Evolutionary conservation across 257 asterid genomes (phyloP).

Genomic region (Datura wrightii): DNA sequence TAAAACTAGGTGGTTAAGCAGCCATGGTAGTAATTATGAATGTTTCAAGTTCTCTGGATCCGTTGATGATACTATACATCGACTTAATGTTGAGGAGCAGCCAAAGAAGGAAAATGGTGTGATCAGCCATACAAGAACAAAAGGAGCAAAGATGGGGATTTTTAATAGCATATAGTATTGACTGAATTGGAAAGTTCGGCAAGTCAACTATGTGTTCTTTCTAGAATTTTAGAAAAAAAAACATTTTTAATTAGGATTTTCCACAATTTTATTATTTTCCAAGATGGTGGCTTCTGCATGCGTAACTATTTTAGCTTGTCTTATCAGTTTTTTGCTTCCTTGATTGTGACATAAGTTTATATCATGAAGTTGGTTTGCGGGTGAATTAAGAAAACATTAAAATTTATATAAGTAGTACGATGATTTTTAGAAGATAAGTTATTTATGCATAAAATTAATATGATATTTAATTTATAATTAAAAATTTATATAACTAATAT

Average conservation of each 20-base stretch:
- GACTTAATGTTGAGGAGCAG: neutral
- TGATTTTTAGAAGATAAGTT: too few relatives aligned
- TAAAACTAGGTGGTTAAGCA: neutral
- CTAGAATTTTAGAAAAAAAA: neutral
- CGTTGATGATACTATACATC: neutral
- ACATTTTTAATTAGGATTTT: neutral
- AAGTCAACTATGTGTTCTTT: constrained; percentile 19
- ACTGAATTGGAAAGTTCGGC: too few relatives aligned
- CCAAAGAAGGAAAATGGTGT: neutral
- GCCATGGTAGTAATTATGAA: neutral
- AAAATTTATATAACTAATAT: too few relatives aligned
- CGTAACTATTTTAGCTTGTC: neutral
- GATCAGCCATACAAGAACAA: constrained; percentile 7
- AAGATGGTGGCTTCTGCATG: constrained; percentile 22
- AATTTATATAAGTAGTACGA: too few relatives aligned
- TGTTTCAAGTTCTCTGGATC: neutral
- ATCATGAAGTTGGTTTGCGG: too few relatives aligned
- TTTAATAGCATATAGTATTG: neutral
- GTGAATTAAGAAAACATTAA: too few relatives aligned
- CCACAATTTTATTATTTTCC: constrained; percentile 18
- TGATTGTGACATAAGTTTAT: neutral
- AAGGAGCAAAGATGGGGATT: neutral
- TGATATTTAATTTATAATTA: too few relatives aligned
- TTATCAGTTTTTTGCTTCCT: neutral
- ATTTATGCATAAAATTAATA: too few relatives aligned